Evolutionary conservation across 176 grass and related monocot genomes (phyloP).

Genomic region (Tillandsia leiboldiana): DNA sequence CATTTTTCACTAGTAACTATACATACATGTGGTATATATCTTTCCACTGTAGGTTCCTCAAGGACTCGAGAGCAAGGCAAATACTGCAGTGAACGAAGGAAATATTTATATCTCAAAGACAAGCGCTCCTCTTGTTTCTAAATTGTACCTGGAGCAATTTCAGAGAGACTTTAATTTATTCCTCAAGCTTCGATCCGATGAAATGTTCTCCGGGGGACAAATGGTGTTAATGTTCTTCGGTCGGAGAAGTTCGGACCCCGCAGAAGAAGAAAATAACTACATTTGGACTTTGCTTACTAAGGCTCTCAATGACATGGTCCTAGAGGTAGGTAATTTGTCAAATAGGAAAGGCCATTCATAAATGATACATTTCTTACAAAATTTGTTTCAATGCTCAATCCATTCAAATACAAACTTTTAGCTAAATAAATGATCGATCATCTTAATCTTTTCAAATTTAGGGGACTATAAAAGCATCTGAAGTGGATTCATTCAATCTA

Average conservation of each 20-base stretch:
- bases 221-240: slow-evolving; percentile 42
- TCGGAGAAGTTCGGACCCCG: slow-evolving; percentile 22
- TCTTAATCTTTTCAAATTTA: neutral
- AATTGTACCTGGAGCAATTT: slow-evolving; percentile 28
- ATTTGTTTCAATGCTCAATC: no score
- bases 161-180: slow-evolving; percentile 40
- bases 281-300: slow-evolving; percentile 17
- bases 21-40: neutral
- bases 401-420: no score
- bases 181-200: slow-evolving; percentile 22
- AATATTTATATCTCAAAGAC: slow-evolving; percentile 39
- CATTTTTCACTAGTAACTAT: neutral
- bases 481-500: slow-evolving; percentile 18
- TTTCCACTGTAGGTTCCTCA: neutral
- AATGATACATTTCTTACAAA: no score
- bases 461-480: neutral
- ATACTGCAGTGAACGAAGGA: slow-evolving; percentile 18
- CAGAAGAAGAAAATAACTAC: slow-evolving; percentile 18
- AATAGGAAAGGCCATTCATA: no score
- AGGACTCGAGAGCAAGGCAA: neutral
- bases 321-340: neutral
- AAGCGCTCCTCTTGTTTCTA: slow-evolving; percentile 22
- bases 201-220: slow-evolving; percentile 24
- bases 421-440: no score
- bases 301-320: slow-evolving; percentile 33